Conservation (phyloP, 2,329 filamentous ascomycete species). For the Colletotrichum nymphaeae region DNA sequence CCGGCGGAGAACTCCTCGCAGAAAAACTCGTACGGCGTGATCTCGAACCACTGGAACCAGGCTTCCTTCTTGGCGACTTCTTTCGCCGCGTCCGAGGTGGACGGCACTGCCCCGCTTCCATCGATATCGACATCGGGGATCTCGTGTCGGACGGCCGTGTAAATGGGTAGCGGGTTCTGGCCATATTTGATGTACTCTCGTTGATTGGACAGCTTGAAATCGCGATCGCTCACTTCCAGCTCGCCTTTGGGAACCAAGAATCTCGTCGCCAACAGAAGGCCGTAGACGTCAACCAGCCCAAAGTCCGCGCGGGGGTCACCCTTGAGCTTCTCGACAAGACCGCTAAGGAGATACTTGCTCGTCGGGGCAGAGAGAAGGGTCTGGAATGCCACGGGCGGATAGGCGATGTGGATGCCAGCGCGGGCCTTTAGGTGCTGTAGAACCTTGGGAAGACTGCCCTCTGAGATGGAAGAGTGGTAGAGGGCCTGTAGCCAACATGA, state of each 20-base stretch:
- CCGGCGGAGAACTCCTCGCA: conserved; percentile 92
- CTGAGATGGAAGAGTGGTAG: conserved; percentile 83
- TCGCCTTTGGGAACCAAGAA: conserved; percentile 90
- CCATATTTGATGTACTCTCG: conserved; percentile 80
- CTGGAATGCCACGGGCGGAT: conserved; percentile 85
- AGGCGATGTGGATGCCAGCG: conserved; percentile 89
- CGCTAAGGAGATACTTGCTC: conserved; percentile 89
- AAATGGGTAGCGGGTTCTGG: conserved; percentile 89
- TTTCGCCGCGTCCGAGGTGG: conserved; percentile 60
- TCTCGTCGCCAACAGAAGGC: conserved; percentile 84
- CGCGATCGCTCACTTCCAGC: conserved; percentile 77
- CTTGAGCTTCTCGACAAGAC: conserved; percentile 90
- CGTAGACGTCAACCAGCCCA: conserved; percentile 94
- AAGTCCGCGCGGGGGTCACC: conserved; percentile 84
- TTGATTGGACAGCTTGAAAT: conserved; percentile 94
- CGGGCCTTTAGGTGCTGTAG: conserved; percentile 89
- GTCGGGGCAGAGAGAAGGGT: conserved; percentile 89
- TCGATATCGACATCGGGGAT: conserved; percentile 75
- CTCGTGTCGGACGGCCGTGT: conserved; percentile 94
- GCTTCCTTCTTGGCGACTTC: conserved; percentile 71
- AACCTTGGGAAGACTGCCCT: conserved; percentile 74
- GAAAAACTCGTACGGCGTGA: conserved; percentile 94
- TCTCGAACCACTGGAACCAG: conserved; percentile 99
- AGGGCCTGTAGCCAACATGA: conserved; percentile 95
- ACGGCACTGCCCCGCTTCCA: conserved; percentile 45